Base-by-base conservation (phyloP, 129 eudicot genomes). In the Deinandra increscens region DNA sequence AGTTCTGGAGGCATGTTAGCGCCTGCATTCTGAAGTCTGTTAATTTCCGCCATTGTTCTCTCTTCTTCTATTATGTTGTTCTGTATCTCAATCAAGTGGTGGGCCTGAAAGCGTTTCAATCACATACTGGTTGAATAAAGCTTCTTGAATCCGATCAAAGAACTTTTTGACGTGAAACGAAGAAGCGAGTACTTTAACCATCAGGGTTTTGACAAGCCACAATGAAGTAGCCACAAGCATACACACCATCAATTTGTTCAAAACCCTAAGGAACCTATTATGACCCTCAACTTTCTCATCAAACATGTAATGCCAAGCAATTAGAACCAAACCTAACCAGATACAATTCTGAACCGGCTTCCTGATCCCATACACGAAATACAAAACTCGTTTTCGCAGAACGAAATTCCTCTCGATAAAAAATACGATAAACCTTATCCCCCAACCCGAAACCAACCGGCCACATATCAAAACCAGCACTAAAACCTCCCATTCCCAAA, bases 401-500 rank as follows among this genome's bases (percentile, higher is more conserved):
- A 83, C 74, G 71, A 87, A 87, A 29, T 87, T 90, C 46, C 95
- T 76, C 89, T 90, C 97, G 4, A 87, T 83, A 3, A 81, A 75
- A 73, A 87, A 87, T 1, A 90, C 97, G 7, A 79, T 68, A 48
- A 87, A 71, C 49, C 87, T 58, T 9, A 87, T 85, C 39, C 59
- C 83, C 97, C 97, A 87, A 38, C 95, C 97, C 0, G 95, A 83
- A 51, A 87, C 87, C 80, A 91, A 78, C 18, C 97, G 75, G 17
- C 97, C 97, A 46, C 97, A 87, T 20, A 91, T 87, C 80, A 91
- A 66, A 62, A 87, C 97, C 39, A 91, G 84, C 44, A 85, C 76
- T 72, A 91, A 60, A 69, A 91, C 90, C 81, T 83, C 89, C 97
- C 97, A 91, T 80, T 91, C 83, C 97, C 97, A 91, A 10, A 85